Percentiles rank a stretch among this genome's conserved stretches.
Conservation (phyloP, 805 yeast genomes). For the Sugiyamaella floridensis region DNA sequence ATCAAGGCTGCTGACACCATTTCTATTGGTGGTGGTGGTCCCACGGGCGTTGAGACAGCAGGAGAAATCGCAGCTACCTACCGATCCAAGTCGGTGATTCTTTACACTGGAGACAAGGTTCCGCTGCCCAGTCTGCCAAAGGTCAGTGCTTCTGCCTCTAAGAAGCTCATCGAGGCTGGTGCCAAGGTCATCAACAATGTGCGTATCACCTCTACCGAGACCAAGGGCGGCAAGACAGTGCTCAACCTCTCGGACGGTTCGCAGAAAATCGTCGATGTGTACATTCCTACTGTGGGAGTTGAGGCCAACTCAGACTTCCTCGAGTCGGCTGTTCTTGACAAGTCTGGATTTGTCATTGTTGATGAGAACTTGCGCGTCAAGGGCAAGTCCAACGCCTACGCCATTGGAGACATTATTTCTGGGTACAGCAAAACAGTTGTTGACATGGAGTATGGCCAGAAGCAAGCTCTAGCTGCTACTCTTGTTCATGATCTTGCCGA, state of each 20-base stretch:
- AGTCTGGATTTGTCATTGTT: slow-evolving; percentile 12
- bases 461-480: slow-evolving; percentile 9
- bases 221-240: slow-evolving; percentile 6
- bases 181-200: slow-evolving; percentile 17
- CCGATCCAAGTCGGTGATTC: slow-evolving; percentile 32
- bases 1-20: slow-evolving; percentile 34
- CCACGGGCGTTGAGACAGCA: slow-evolving; percentile 46
- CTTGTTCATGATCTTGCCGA: slow-evolving; percentile 12
- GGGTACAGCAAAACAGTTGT: slow-evolving; percentile 5
- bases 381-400: slow-evolving; percentile 11
- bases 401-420: slow-evolving; percentile 18
- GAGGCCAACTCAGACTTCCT: slow-evolving; percentile 18
- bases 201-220: slow-evolving; percentile 2
- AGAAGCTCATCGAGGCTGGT: slow-evolving; percentile 14
- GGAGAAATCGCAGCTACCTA: slow-evolving; percentile 39
- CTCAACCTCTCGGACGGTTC: slow-evolving; percentile 17
- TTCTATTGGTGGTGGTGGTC: slow-evolving; percentile 48
- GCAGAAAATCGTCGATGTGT: slow-evolving; percentile 10
- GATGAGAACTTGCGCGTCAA: slow-evolving; percentile 15
- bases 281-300: slow-evolving; percentile 15
- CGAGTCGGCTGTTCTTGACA: slow-evolving; percentile 6
- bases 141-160: slow-evolving; percentile 14
- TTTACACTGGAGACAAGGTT: slow-evolving; percentile 16
- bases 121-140: slow-evolving; percentile 4
- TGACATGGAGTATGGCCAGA: slow-evolving; percentile 11